Base-by-base conservation (phyloP, 2,329 filamentous ascomycete species). In the Helminthosporium solani region DNA sequence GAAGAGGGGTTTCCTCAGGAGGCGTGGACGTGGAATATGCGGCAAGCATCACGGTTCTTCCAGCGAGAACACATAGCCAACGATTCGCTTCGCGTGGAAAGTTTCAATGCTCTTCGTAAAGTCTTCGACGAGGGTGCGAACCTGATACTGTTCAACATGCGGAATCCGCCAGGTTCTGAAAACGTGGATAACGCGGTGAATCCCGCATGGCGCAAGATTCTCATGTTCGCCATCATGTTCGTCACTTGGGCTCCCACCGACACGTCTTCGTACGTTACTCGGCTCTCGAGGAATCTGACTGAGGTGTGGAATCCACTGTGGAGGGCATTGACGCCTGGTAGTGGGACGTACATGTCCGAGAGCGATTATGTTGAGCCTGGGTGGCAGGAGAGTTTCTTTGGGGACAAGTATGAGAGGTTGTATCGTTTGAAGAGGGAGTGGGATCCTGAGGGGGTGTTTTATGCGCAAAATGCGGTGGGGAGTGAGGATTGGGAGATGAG, bases 321-420 rank as follows among this genome's bases (percentile, higher is more conserved):
- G 49, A 42, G 19, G 37, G 43, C 38, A 11, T 20, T 47, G 34
- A 47, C 47, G 20, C 47, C 47, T 4, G 47, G 47, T 2, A 12
- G 21, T 8, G 60, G 57, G 7, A 59, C 57, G 1, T 66, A 68
- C 42, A 9, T 63, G 49, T 66, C 65, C 34, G 56, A 61, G 45
- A 59, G 62, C 6, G 57, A 70, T 50, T 53, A 57, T 16, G 40
- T 47, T 18, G 53, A 53, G 36, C 50, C 50, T 1, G 38, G 41
- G 25, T 57, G 48, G 47, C 50, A 54, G 30, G 12, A 46, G 8
- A 44, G 40, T 15, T 54, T 44, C 44, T 46, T 39, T 23, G 54
- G 54, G 5, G 30, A n/a, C 20, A 56, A 56, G 20, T 57, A 57
- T 39, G 21, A 23, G 12, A 27, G 40, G 12, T 33, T 57, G 16